These are phyloP conservation scores for Biscogniauxia sp. DNA, from an alignment of 2,329 filamentous ascomycete genomes.

Conservation along the genomic window DNA sequence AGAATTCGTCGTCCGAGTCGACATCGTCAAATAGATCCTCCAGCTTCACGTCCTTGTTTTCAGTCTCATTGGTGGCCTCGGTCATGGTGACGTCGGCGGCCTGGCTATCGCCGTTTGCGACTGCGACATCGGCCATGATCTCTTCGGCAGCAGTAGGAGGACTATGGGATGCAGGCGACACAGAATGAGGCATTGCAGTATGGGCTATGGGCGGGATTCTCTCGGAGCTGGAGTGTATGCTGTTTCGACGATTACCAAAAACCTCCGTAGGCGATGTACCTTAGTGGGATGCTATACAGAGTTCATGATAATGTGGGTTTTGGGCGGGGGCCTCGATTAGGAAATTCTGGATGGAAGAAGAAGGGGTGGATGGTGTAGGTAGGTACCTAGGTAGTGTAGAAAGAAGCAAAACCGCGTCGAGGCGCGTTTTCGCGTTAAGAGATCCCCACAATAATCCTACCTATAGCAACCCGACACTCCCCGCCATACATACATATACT, in stretches of 20 bases:
- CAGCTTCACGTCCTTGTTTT: constrained; percentile 49
- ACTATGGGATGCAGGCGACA: constrained; percentile 31
- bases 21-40: constrained; percentile 59
- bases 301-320: background rate
- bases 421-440: too few relatives aligned
- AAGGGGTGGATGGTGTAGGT: too few relatives aligned
- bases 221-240: too few relatives aligned
- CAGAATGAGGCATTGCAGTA: constrained; percentile 45
- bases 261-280: too few relatives aligned
- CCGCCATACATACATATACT: too few relatives aligned
- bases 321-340: background rate
- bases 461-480: too few relatives aligned
- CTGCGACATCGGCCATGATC: constrained; percentile 34
- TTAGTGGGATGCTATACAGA: background rate
- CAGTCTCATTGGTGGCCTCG: constrained; percentile 27
- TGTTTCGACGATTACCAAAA: too few relatives aligned
- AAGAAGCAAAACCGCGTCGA: too few relatives aligned
- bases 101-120: constrained; percentile 31
- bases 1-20: constrained; percentile 62
- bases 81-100: constrained; percentile 41
- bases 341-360: too few relatives aligned
- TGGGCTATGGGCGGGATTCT: too few relatives aligned
- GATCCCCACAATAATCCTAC: too few relatives aligned
- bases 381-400: too few relatives aligned
- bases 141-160: constrained; percentile 33